A percentile compares a stretch with the other conserved stretches of the same genome.
phyloP scores from a whole-genome alignment of 1,284 basidiomycete species.

The Ceratobasidium theobromae region DNA sequence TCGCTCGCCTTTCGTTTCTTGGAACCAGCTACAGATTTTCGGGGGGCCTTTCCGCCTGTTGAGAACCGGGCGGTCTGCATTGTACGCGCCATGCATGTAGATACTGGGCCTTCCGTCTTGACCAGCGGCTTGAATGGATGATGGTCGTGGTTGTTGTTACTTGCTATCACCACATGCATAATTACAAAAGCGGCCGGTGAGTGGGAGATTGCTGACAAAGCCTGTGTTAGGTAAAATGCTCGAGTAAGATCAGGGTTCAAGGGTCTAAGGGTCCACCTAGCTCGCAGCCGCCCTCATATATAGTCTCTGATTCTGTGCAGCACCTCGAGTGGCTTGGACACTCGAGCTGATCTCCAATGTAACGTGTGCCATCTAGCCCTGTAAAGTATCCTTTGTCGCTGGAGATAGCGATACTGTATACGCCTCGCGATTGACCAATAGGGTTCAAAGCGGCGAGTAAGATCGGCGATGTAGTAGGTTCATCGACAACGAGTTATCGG shows the following conservation, averaged over 20 bases:
- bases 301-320: neutral
- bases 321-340: neutral
- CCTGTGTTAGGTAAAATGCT: too few relatives aligned
- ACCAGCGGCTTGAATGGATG: neutral
- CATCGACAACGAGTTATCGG: neutral
- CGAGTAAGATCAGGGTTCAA: neutral
- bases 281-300: too few relatives aligned
- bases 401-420: too few relatives aligned
- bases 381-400: too few relatives aligned
- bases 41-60: constrained; percentile 18
- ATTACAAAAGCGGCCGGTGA: too few relatives aligned
- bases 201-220: too few relatives aligned
- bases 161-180: neutral
- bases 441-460: neutral
- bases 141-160: neutral
- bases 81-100: constrained; percentile 33
- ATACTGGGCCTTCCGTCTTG: too few relatives aligned
- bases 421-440: neutral
- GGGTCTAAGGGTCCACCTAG: neutral
- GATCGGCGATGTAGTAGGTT: neutral
- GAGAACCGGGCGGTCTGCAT: constrained; percentile 32
- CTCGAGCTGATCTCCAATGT: neutral
- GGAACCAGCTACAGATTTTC: constrained; percentile 17
- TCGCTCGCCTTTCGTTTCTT: too few relatives aligned
- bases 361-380: too few relatives aligned